Percentiles rank a stretch among this genome's conserved stretches.
Evolutionary conservation across 192 early-diverging fungal genomes (phyloP).

Genomic region (Entomortierella chlamydospora): DNA sequence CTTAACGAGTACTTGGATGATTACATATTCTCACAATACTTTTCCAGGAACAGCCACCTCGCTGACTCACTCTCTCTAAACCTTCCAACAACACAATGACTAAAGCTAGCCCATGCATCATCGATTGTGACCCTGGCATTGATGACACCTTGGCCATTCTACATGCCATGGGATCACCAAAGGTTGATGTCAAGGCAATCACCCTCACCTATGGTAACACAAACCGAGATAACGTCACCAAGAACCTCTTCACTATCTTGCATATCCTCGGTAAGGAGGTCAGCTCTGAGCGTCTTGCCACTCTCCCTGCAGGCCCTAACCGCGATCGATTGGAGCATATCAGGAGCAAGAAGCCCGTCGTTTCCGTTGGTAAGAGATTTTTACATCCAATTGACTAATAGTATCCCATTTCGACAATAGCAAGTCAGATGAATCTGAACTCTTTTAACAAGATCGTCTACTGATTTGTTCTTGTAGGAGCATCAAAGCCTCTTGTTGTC

Average conservation of each 20-base stretch:
- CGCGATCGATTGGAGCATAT: conserved; percentile 28
- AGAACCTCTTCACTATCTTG: conserved; percentile 58
- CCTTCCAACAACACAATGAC: neutral
- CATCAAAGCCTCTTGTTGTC: conserved; percentile 41
- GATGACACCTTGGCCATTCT: conserved; percentile 64
- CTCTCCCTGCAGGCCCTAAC: conserved; percentile 13
- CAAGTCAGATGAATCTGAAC: too few relatives aligned
- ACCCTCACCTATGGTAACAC: conserved; percentile 62
- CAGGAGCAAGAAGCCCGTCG: conserved; percentile 33
- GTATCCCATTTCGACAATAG: too few relatives aligned
- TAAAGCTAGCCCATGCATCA: conserved; percentile 34
- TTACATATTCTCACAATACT: too few relatives aligned
- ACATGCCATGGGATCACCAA: conserved; percentile 57
- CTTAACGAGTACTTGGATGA: too few relatives aligned
- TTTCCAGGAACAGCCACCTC: too few relatives aligned
- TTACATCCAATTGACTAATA: too few relatives aligned
- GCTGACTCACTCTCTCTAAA: too few relatives aligned
- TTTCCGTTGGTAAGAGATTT: conserved; percentile 52
- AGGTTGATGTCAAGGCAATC: conserved; percentile 59
- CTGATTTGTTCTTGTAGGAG: conserved; percentile 20
- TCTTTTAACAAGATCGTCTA: too few relatives aligned
- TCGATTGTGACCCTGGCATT: conserved; percentile 57
- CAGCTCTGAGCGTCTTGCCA: conserved; percentile 16
- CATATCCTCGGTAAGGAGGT: conserved; percentile 55
- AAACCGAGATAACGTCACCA: conserved; percentile 40